These are phyloP conservation scores for Geotrichum aggregatum DNA, from an alignment of 1,139 yeast genomes.

Conservation along the genomic window DNA sequence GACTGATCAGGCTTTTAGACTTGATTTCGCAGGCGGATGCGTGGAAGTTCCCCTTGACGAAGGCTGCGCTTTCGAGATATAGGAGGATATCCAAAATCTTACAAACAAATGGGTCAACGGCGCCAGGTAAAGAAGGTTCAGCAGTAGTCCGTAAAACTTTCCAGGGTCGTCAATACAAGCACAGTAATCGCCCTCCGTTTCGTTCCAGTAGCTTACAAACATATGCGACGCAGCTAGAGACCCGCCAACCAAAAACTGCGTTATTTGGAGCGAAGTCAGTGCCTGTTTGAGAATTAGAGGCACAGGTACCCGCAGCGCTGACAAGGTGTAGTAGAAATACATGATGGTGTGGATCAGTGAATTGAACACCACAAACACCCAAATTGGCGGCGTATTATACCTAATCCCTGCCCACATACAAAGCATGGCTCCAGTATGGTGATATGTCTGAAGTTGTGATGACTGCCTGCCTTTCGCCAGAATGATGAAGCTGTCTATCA, in stretches of 20 bases:
- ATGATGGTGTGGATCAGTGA: conserved; percentile 71
- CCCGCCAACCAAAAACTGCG: conserved; percentile 72
- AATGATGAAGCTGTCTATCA: conserved; percentile 64
- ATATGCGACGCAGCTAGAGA: conserved; percentile 60
- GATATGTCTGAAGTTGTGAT: conserved; percentile 67
- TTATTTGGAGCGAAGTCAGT: conserved; percentile 64
- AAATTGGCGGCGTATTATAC: conserved; percentile 68
- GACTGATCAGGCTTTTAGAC: no score
- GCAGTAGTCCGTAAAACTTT: conserved; percentile 58
- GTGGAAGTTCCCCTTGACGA: no score
- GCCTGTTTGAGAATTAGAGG: conserved; percentile 57
- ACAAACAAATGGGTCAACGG: conserved; percentile 70
- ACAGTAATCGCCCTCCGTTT: conserved; percentile 44
- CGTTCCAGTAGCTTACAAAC: conserved; percentile 57
- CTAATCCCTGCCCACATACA: conserved; percentile 81
- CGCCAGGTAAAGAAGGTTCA: conserved; percentile 62
- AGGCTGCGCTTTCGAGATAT: conserved; percentile 34
- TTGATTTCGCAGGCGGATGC: no score
- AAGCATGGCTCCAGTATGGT: conserved; percentile 78
- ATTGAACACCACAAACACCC: conserved; percentile 78
- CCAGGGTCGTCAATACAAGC: conserved; percentile 59
- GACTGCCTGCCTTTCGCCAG: conserved; percentile 67
- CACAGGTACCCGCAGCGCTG: conserved; percentile 57
- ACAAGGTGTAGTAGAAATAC: conserved; percentile 67
- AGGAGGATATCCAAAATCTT: conserved; percentile 65